Conservation (phyloP, 495 filamentous ascomycete species). For the Aspergillus sclerotiicarbonarius region DNA sequence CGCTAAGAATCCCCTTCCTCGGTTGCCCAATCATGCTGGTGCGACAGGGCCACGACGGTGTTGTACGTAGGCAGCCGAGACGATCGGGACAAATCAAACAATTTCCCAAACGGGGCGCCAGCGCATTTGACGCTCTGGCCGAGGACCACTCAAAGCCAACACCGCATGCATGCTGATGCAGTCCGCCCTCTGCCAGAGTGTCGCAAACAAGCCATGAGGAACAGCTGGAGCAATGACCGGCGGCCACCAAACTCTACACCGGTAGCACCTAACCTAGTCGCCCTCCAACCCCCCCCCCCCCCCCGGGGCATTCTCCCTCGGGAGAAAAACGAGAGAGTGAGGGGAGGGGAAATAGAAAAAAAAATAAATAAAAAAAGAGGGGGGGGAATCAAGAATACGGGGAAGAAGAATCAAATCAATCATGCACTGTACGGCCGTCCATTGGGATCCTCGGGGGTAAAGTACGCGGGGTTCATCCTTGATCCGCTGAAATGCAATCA, state of each 20-base stretch:
- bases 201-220: neutral
- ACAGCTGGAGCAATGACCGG: neutral
- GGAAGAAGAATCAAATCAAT: too few species aligned
- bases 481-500: constrained; percentile 23
- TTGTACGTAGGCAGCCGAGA: too few species aligned
- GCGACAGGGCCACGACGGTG: too few species aligned
- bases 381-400: too few species aligned
- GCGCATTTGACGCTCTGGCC: neutral
- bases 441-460: constrained; percentile 1
- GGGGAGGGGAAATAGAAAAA: neutral
- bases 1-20: too few species aligned
- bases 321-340: neutral
- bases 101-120: neutral
- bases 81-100: too few species aligned
- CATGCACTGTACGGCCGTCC: constrained; percentile 8
- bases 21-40: too few species aligned
- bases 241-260: neutral
- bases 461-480: constrained; percentile 14
- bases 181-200: neutral
- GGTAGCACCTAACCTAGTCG: neutral
- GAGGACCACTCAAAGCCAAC: neutral
- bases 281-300: too few species aligned
- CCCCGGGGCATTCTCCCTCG: neutral
- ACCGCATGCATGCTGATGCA: neutral
- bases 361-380: neutral